Conservation (phyloP, 352 stramenopile species). For the Globisporangium rhizosaccharum region DNA sequence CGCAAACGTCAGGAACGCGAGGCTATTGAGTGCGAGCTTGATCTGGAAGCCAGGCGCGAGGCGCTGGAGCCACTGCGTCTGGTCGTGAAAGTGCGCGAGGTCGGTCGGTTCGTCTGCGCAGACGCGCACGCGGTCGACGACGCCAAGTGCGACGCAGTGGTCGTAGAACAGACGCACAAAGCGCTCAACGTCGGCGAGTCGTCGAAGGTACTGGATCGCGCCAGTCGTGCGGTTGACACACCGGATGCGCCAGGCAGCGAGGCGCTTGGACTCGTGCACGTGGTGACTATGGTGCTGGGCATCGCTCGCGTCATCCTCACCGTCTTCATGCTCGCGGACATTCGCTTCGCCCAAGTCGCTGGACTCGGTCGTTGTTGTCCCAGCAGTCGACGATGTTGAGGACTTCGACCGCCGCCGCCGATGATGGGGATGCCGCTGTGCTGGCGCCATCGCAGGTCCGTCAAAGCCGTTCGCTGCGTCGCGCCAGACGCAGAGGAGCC, state of each 20-base stretch:
- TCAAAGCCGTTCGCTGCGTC: constrained; percentile 56
- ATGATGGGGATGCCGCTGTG: not conserved
- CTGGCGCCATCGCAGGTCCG: constrained; percentile 30
- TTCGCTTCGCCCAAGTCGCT: not conserved
- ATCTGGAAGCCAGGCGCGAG: constrained; percentile 59
- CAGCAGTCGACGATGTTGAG: constrained; percentile 8
- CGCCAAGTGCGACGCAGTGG: constrained; percentile 45
- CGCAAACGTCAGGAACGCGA: constrained; percentile 62
- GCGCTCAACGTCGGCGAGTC: constrained; percentile 46
- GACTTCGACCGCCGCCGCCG: not conserved
- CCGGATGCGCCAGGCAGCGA: constrained; percentile 69
- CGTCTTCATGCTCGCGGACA: not conserved
- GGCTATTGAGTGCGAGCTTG: constrained; percentile 72
- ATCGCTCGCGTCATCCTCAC: constrained; percentile 6
- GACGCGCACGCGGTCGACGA: constrained; percentile 61
- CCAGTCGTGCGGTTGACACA: constrained; percentile 52
- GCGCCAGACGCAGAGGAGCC: constrained; percentile 61
- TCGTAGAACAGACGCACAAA: constrained; percentile 67
- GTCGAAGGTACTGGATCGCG: constrained; percentile 49
- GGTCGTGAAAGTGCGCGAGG: constrained; percentile 47
- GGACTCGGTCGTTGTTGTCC: not conserved
- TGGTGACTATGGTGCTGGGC: constrained; percentile 2
- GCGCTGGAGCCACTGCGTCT: constrained; percentile 58
- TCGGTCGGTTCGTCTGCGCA: constrained; percentile 69
- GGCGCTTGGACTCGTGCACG: constrained; percentile 17